Evolutionary conservation across 2,329 filamentous ascomycete species (phyloP), one percentile per base, ranked within the genome.

Genomic region (Hymenoscyphus occultus): DNA sequence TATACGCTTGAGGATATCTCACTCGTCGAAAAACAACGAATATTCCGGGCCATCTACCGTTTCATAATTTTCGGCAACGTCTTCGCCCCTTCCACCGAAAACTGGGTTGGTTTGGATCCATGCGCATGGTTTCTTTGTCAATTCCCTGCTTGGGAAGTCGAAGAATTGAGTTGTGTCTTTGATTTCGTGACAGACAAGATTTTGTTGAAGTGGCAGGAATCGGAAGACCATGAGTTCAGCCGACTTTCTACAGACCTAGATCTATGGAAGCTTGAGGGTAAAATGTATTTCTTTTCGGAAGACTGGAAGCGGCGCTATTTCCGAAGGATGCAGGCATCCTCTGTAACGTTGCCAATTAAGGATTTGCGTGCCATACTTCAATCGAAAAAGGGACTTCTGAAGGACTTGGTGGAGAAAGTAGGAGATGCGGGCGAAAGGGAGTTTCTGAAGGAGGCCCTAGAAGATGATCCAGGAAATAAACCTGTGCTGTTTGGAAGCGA

Each of bases 121-220:
- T 63, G 54, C 31, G 56, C 59, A 35, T 31, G 48, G 14, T 64
- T 64, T 42, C 57, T 64, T n/a, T 60, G 56, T 19, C 57, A 39
- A n/a, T 65, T 65, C 42, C n/a, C 59, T 6, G 31, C 54, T 56
- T 65, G 63, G 63, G 22, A 65, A 45, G 63, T 65, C 45, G 63
- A 65, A 22, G 63, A 65, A 56, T 14, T 65, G 39, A 65, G 56
- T 35, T 59, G 59, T 12, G 59, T 65, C 13, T n/a, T 59, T n/a
- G 63, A 62, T 42, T 61, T 65, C 14, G 58, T 65, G 9, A 40
- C 13, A 9, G 32, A 65, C 54, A 62, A 19, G 22, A 51, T 65
- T n/a, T 32, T 45, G 56, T 14, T 40, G 35, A 64, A 62, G 58
- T 59, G 59, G 63, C 48, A 59, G n/a, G 63, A 65, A 19, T 32